These are phyloP conservation scores for Endogone sp. DNA, from an alignment of 192 early-diverging fungal species.

Conservation along the genomic window DNA sequence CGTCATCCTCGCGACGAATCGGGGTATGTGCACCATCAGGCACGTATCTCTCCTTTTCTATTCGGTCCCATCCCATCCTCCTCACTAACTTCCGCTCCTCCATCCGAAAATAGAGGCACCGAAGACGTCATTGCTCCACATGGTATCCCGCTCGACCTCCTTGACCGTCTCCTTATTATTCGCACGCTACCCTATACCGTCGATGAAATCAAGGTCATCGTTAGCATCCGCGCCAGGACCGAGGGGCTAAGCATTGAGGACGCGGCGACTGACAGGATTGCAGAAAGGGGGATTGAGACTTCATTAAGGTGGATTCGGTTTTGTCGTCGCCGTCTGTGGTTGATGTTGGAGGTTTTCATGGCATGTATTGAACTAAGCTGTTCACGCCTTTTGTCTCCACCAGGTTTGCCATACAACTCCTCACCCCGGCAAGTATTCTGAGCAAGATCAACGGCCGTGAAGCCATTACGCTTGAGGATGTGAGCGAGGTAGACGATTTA, in stretches of 20 bases:
- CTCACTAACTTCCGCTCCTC: not conserved
- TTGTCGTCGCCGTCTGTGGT: not conserved
- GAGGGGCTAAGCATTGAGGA: constrained; percentile 79
- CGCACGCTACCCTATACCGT: constrained; percentile 89
- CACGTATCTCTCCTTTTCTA: not conserved
- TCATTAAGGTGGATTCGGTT: constrained; percentile 87
- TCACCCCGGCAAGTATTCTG: constrained; percentile 88
- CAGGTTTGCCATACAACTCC: constrained; percentile 91
- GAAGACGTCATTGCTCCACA: constrained; percentile 80
- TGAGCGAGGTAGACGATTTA: constrained; percentile 79
- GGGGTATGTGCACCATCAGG: constrained; percentile 85
- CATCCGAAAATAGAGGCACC: constrained; percentile 57
- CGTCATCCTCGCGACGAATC: constrained; percentile 97
- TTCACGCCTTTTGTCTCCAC: not conserved
- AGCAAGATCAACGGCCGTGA: constrained; percentile 82
- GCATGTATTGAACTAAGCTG: not conserved
- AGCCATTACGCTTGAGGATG: constrained; percentile 77
- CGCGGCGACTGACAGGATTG: constrained; percentile 73
- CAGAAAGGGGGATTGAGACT: constrained; percentile 82
- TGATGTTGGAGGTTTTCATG: not conserved
- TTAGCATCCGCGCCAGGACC: constrained; percentile 90
- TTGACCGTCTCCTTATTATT: constrained; percentile 96
- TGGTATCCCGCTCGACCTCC: constrained; percentile 93
- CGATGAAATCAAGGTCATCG: constrained; percentile 86
- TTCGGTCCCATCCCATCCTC: not conserved